Conservation (phyloP, 148 eudicot genomes). For the Vaccinium corymbosum region DNA sequence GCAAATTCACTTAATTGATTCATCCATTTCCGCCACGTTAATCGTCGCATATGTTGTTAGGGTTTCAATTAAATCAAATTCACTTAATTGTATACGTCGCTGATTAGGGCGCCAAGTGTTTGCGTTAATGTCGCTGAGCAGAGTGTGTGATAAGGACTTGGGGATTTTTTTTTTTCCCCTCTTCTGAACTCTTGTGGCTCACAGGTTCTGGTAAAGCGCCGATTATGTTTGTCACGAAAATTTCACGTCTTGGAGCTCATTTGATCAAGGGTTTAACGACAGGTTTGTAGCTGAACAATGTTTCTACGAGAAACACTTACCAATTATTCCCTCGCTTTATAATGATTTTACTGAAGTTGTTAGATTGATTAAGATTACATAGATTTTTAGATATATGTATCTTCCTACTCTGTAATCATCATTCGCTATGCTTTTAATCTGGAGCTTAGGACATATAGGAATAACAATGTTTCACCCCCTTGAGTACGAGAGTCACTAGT, state of each 20-base stretch:
- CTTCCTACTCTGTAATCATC: neutral
- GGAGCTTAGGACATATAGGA: neutral
- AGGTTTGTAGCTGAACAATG: constrained; percentile 8
- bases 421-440: neutral
- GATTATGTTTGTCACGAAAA: constrained; percentile 18
- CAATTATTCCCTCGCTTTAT: neutral
- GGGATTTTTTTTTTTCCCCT: neutral
- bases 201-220: constrained; percentile 5
- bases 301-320: neutral
- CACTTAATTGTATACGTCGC: neutral
- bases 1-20: neutral
- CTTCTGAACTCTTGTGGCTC: neutral
- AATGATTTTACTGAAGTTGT: neutral
- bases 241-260: constrained; percentile 22
- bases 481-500: neutral
- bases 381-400: neutral
- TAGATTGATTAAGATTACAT: neutral
- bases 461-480: neutral
- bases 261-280: constrained; percentile 5
- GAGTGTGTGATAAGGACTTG: neutral
- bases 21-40: neutral
- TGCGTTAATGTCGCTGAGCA: neutral
- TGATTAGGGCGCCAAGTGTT: neutral
- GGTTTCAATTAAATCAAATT: neutral
- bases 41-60: too few relatives aligned